Conservation (phyloP, 2,329 filamentous ascomycete species). For the Ophiostoma sp. region DNA sequence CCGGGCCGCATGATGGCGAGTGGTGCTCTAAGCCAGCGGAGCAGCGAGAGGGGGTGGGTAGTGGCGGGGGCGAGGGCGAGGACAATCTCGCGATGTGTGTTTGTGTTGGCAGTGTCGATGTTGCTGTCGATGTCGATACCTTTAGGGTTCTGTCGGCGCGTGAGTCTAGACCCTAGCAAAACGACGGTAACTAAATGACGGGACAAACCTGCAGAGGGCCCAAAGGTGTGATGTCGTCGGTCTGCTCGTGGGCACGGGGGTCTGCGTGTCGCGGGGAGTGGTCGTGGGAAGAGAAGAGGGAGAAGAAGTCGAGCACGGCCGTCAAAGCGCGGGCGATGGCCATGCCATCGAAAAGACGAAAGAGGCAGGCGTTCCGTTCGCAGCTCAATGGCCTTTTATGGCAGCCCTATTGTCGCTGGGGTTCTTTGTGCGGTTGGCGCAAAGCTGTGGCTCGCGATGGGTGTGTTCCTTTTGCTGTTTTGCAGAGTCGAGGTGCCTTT, state of each 20-base stretch:
- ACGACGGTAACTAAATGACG: neutral
- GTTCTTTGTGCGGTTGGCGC: neutral
- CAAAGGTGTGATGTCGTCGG: neutral
- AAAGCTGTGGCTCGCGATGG: neutral
- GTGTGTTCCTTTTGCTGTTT: neutral
- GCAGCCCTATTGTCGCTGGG: neutral
- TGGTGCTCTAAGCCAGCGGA: slow-evolving; percentile 22
- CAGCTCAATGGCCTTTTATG: neutral
- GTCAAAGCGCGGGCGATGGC: slow-evolving; percentile 20
- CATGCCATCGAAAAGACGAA: slow-evolving; percentile 20
- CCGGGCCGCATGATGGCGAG: slow-evolving; percentile 27
- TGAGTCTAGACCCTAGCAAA: neutral
- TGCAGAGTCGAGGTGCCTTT: neutral
- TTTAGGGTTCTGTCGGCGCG: neutral
- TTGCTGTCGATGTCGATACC: too few relatives aligned
- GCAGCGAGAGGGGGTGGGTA: neutral
- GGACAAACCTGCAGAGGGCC: neutral
- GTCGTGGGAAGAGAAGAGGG: neutral
- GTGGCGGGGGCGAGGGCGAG: neutral
- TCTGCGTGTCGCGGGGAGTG: neutral
- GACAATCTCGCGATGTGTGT: neutral
- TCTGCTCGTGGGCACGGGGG: neutral
- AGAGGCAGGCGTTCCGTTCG: neutral
- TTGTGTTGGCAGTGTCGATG: neutral
- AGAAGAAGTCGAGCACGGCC: slow-evolving; percentile 7